Evolutionary conservation across 2,329 filamentous ascomycete genomes (phyloP).

Genomic region (Pseudofabraea citricarpa): DNA sequence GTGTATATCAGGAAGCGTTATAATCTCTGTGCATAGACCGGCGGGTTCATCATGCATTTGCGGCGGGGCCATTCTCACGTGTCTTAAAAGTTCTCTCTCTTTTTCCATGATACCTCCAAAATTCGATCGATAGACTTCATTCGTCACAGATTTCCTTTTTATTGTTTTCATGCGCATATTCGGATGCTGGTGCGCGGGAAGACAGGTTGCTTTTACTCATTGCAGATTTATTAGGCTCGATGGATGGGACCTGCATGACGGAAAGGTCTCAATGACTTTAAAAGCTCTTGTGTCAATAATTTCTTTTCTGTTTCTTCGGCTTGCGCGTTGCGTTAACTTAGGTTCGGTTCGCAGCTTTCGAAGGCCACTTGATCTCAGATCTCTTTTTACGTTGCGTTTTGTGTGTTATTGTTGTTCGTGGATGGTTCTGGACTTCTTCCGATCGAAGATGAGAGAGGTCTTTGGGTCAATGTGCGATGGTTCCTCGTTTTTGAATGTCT

Average conservation of each 20-base stretch:
- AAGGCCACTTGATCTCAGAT: slow-evolving; percentile 1
- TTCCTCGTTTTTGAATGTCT: slow-evolving; percentile 13
- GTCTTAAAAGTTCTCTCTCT: slow-evolving; percentile 39
- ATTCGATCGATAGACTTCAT: slow-evolving; percentile 29
- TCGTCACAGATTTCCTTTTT: slow-evolving; percentile 26
- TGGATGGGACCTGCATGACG: slow-evolving; percentile 18
- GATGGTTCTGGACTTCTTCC: not conserved
- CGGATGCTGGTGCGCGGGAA: slow-evolving; percentile 23
- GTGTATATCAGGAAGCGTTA: slow-evolving; percentile 31
- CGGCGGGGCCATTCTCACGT: slow-evolving; percentile 33
- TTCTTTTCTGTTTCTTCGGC: slow-evolving; percentile 16
- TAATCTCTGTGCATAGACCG: slow-evolving; percentile 41
- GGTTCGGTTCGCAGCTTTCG: slow-evolving; percentile 8
- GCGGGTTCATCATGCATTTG: slow-evolving; percentile 40
- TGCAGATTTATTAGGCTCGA: slow-evolving; percentile 24
- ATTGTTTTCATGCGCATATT: slow-evolving; percentile 23
- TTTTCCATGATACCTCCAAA: slow-evolving; percentile 40
- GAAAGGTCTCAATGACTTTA: slow-evolving; percentile 15
- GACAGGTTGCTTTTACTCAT: slow-evolving; percentile 24
- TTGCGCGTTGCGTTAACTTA: slow-evolving; percentile 7
- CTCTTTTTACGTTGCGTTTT: slow-evolving; percentile 1
- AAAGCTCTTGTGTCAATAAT: slow-evolving; percentile 29
- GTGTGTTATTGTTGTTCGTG: slow-evolving; percentile 1
- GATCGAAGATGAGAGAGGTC: not conserved
- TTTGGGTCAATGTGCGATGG: not conserved